Evolutionary conservation across 164 flowering plant species (phyloP).

Genomic region (Litsea cubeba): DNA sequence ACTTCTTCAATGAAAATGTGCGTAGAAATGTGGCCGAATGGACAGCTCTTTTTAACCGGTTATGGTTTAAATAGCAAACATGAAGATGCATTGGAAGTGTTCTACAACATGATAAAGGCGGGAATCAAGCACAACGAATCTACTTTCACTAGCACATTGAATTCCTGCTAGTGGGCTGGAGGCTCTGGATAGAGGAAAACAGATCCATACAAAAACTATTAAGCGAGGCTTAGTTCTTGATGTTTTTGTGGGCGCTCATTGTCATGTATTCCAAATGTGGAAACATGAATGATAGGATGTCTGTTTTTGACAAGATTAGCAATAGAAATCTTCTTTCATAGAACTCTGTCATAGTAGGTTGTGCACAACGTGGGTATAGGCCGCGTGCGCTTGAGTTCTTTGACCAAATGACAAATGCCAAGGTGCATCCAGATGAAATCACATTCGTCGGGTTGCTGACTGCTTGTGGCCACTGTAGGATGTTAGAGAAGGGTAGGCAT

Average conservation of each 20-base stretch:
- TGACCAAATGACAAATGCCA: constrained; percentile 5
- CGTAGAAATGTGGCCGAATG: constrained; percentile 12
- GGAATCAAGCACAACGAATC: constrained; percentile 15
- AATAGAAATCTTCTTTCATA: constrained; percentile 12
- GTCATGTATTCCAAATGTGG: constrained; percentile 17
- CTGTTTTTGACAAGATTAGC: background rate
- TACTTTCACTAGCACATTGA: constrained; percentile 19
- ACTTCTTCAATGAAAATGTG: constrained; percentile 7
- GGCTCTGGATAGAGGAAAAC: constrained; percentile 17
- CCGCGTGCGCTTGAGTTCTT: constrained; percentile 6
- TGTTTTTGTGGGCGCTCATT: constrained; percentile 14
- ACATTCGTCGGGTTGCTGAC: constrained; percentile 18
- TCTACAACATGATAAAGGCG: constrained; percentile 5
- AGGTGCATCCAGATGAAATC: constrained; percentile 7
- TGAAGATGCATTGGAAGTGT: constrained; percentile 11
- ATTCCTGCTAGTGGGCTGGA: constrained; percentile 15
- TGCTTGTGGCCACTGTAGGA: constrained; percentile 18
- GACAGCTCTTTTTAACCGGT: constrained; percentile 18
- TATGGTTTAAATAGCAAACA: constrained; percentile 12
- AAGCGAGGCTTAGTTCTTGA: constrained; percentile 15
- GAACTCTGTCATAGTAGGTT: constrained; percentile 9
- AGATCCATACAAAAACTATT: constrained; percentile 9
- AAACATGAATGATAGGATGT: constrained; percentile 1
- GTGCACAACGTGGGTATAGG: constrained; percentile 10
- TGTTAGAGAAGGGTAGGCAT: constrained; percentile 4